Conservation (phyloP, 371 early-diverging fungal species). For the Rhizopus stolonifer region DNA sequence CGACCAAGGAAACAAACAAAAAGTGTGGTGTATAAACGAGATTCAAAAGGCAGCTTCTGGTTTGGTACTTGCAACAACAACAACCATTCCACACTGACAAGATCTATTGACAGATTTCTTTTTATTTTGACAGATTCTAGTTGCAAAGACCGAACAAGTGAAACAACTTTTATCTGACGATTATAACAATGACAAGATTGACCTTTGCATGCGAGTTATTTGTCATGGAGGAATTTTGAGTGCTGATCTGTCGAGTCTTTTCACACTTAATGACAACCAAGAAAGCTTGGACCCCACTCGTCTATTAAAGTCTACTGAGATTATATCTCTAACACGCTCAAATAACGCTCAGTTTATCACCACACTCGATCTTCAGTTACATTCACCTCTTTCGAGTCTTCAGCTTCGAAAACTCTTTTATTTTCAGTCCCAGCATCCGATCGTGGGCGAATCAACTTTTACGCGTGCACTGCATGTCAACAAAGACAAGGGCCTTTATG, state of each 20-base stretch:
- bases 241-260: slow-evolving; percentile 13
- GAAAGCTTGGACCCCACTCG: slow-evolving; percentile 12
- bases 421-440: slow-evolving; percentile 48
- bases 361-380: slow-evolving; percentile 38
- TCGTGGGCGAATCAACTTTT: slow-evolving; percentile 62
- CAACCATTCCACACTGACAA: too few species aligned
- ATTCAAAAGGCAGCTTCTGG: slow-evolving; percentile 59
- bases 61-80: slow-evolving; percentile 33
- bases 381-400: slow-evolving; percentile 35
- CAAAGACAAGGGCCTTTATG: slow-evolving; percentile 64
- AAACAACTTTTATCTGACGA: slow-evolving; percentile 25
- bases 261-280: slow-evolving; percentile 13
- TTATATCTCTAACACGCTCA: slow-evolving; percentile 43
- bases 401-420: slow-evolving; percentile 44
- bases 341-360: slow-evolving; percentile 49
- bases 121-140: slow-evolving; percentile 37
- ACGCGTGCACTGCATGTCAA: slow-evolving; percentile 57
- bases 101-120: background rate
- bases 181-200: slow-evolving; percentile 32
- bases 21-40: slow-evolving; percentile 31
- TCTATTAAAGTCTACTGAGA: slow-evolving; percentile 6
- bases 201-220: slow-evolving; percentile 39
- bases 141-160: slow-evolving; percentile 43
- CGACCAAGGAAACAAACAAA: slow-evolving; percentile 16
- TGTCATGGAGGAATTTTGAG: slow-evolving; percentile 44